Evolutionary conservation across 495 filamentous ascomycete genomes (phyloP), one percentile per base, ranked within the genome.

Genomic region (Lasiosphaeria miniovina): DNA sequence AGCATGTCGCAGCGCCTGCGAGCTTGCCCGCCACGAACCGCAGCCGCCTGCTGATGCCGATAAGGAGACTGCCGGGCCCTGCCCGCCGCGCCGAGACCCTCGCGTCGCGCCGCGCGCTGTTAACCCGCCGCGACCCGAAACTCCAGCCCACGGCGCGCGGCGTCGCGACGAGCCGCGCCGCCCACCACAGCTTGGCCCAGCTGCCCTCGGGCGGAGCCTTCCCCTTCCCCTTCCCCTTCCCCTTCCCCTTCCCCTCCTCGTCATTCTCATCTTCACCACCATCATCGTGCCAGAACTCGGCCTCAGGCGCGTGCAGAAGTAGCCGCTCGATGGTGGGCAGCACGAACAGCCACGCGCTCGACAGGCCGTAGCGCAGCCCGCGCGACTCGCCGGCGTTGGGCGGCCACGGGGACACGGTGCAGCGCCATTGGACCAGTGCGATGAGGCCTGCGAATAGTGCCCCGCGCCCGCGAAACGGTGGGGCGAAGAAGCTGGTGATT

Each of bases 141-240:
- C 63, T 63, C 64, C 64, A 66, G 31, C 64, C 64, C 15, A 66
- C 60, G 8, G 36, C 64, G 4, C 64, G 34, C 4, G 64, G 64
- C 33, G 64, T 66, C 10, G 50, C 15, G 3, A 58, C 11, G 17
- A 66, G 10, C 8, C 11, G 34, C 11, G 61, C 24, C 3, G 51
- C 53, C 60, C 60, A 58, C 46, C 60, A 36, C 0, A 62, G 10
- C 55, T 66, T 66, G 3, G 7, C 49, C 54, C 43, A 52, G 11
- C 15, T 54, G 4, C 54, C 49, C 38, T 66, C 64, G 9, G 9
- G 36, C 11, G 57, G 59, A 2, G 52, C 17, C 6, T 3, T 10
- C 15, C 6, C 36, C 31, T 4, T 56, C 8, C 3, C 11, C 36
- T 45, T 41, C 15, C 33, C 48, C 6, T 9, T 36, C 24, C 24